Evolutionary conservation across 202 grass and related monocot genomes (phyloP), one percentile per base, ranked within the genome.

Genomic region (Saccharum hybrid): DNA sequence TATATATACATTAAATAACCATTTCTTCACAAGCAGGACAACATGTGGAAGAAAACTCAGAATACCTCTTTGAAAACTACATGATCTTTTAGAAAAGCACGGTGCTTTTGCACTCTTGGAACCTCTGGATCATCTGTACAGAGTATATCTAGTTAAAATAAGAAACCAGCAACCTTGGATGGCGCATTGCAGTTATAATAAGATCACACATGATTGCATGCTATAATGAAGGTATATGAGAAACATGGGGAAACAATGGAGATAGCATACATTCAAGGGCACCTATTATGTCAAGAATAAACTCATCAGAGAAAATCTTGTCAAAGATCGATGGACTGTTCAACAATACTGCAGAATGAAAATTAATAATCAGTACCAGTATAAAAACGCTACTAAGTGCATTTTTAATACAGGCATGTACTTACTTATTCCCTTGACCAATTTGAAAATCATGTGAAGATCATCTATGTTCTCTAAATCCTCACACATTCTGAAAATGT

Each of bases 51-150:
- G 2, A 51, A 34, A 79, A 60, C 78, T 77, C 60, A 76, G 33
- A 48, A 49, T 85, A 99, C 96, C 96, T 99, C 93, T 87, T 92
- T 99, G 59, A 91, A 99, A 94, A 99, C 84, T 76, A 99, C 93
- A 94, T 99, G 93, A 64, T 96, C 93, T 73, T 94, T 96, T 5
- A 99, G 82, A 92, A 99, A 99, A 86, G 88, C 38, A 45, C 96
- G 96, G 76, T 99, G 96, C 13, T 79, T 92, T 91, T 96, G 96
- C 77, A 85, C 82, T 81, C 87, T 81, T 75, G 91, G 74, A 74
- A 96, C 96, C 68, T 99, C 91, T 56, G 96, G 91, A 34, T 99
- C 96, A 88, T 99, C 96, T 99, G 81, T 75, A 71, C 14, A 80
- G 37, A 80, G 57, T 72, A 77, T n/a, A 65, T 71, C 28, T 66